phyloP scores from a whole-genome alignment of 208 protist genomes.

The Crithidia brevicula region DNA sequence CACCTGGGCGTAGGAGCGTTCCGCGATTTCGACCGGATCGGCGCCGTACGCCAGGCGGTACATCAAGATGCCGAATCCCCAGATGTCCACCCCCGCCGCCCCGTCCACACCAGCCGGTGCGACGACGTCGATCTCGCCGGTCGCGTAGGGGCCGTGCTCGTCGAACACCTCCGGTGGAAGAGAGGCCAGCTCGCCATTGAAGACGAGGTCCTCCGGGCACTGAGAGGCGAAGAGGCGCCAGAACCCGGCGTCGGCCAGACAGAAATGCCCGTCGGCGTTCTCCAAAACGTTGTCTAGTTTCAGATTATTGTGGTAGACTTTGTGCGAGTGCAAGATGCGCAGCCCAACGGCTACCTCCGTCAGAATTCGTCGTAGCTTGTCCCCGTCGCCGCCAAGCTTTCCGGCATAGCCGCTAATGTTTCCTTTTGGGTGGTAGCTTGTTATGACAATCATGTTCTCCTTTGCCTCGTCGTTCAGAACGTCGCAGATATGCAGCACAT shows the following conservation, averaged over 20 bases:
- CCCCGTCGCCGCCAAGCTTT: conserved; percentile 49
- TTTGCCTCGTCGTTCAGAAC: conserved; percentile 75
- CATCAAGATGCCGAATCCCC: conserved; percentile 85
- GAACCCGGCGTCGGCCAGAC: conserved; percentile 79
- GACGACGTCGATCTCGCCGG: conserved; percentile 21
- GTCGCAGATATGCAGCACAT: conserved; percentile 63
- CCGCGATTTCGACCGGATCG: conserved; percentile 65
- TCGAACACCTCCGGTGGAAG: conserved; percentile 84
- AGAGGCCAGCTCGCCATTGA: conserved; percentile 82
- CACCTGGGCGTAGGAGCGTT: conserved; percentile 60
- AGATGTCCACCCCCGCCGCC: conserved; percentile 69
- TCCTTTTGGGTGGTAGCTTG: conserved; percentile 49
- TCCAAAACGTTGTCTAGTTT: conserved; percentile 85
- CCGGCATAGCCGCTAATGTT: conserved; percentile 53
- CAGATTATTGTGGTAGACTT: conserved; percentile 84
- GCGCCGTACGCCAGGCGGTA: conserved; percentile 79
- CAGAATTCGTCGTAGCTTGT: conserved; percentile 58
- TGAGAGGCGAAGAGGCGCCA: conserved; percentile 74
- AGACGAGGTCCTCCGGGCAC: conserved; percentile 77
- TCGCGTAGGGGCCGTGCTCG: conserved; percentile 40
- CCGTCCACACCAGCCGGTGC: conserved; percentile 16
- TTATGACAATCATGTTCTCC: conserved; percentile 81
- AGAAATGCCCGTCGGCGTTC: conserved; percentile 47
- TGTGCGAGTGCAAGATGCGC: conserved; percentile 71
- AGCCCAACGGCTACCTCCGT: conserved; percentile 66